Evolutionary conservation across 805 yeast genomes (phyloP), one percentile per base, ranked within the genome.

Genomic region (Candida michaelii): DNA sequence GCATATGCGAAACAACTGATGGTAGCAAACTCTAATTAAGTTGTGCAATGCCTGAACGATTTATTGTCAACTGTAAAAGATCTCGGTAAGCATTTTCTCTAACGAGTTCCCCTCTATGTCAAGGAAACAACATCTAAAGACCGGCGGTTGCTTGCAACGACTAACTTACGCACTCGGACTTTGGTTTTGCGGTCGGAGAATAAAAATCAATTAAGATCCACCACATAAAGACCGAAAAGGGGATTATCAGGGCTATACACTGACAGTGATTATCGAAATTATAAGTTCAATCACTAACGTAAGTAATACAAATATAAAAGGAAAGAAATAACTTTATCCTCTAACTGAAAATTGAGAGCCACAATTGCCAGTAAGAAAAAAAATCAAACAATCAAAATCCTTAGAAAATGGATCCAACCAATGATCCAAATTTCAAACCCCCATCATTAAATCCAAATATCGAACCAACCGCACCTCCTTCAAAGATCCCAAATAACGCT

Each of bases 371-470:
- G n/a, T n/a, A n/a, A n/a, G n/a, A n/a, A n/a, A n/a, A n/a, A n/a
- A n/a, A n/a, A n/a, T n/a, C 14, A 33, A 12, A 34, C 21, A 15
- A 21, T 21, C 23, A 13, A 13, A 24, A 11, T 25, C 13, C 5
- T 25, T 25, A 13, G 19, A 34, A 21, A 34, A 25, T 89, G 98
- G 98, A 90, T 60, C 98, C 98, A 16, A 85, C 91, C 3, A 79
- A 83, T 63, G 97, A 89, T 51, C 95, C 96, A 14, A 82, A 89
- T 61, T 90, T 89, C 62, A 80, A 82, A 38, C 96, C 96, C 9
- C 95, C 96, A 0, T 80, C 89, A 12, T 74, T 81, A 41, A 76
- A 80, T 49, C 79, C 79, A 36, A 68, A 78, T 44, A 63, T 76
- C 39, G 77, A 76, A 53, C 89, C 89, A 6, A 68, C 83, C 3